Evolutionary conservation across 2,329 filamentous ascomycete genomes (phyloP).

Genomic region (Colletotrichum spaethianum): DNA sequence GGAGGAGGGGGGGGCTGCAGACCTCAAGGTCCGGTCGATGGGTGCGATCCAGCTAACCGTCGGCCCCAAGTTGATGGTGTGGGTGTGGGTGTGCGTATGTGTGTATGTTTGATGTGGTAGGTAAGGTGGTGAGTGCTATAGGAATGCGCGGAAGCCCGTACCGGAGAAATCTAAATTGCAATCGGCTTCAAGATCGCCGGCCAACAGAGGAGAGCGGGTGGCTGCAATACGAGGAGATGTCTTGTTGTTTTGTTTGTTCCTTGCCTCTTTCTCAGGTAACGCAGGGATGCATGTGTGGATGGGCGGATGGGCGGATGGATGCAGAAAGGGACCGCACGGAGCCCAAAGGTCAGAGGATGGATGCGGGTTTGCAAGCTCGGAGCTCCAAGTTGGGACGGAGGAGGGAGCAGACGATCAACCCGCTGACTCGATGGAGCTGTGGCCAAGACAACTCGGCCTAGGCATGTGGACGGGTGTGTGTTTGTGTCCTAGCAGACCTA

Average conservation of each 20-base stretch:
- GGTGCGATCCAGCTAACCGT: background rate
- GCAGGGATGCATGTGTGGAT: slow-evolving; percentile 11
- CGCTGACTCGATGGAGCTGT: background rate
- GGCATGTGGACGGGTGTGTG: background rate
- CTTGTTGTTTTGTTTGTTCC: slow-evolving; percentile 9
- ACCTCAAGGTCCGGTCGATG: background rate
- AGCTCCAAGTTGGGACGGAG: slow-evolving; percentile 4
- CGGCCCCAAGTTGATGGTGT: background rate
- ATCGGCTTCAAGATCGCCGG: background rate
- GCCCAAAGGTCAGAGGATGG: background rate
- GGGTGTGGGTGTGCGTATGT: background rate
- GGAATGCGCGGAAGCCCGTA: background rate
- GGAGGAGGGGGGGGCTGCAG: background rate
- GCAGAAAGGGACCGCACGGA: slow-evolving; percentile 1
- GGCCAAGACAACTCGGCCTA: background rate
- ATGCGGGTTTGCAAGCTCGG: background rate
- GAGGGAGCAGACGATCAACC: background rate
- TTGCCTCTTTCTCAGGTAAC: slow-evolving; percentile 4
- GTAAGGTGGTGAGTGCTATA: too few relatives aligned
- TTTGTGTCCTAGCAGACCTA: slow-evolving; percentile 5
- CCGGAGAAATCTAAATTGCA: background rate
- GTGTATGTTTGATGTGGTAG: background rate
- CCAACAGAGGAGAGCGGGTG: background rate
- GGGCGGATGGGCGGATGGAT: background rate
- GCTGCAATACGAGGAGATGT: slow-evolving; percentile 11